A percentile compares a stretch with the other conserved stretches of the same genome.
Evolutionary conservation across 805 yeast genomes (phyloP).

Genomic region (Cyberlindnera nakhonratchasimensis): DNA sequence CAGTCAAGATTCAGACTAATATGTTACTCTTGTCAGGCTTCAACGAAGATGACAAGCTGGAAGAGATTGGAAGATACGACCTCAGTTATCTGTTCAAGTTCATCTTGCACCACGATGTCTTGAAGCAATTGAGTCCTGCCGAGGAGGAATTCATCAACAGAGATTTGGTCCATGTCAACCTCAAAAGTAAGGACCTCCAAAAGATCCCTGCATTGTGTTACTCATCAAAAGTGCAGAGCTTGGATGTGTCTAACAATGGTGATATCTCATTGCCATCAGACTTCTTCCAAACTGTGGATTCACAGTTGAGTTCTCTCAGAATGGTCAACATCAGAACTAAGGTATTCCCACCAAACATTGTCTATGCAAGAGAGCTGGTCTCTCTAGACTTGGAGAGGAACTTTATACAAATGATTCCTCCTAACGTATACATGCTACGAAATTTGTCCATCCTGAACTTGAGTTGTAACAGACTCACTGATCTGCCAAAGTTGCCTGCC

Average conservation of each 20-base stretch:
- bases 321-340: constrained; percentile 73
- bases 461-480: constrained; percentile 69
- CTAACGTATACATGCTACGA: constrained; percentile 48
- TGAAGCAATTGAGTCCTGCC: constrained; percentile 59
- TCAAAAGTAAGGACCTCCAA: constrained; percentile 69
- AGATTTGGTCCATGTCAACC: constrained; percentile 70
- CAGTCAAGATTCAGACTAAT: constrained; percentile 73
- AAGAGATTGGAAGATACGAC: constrained; percentile 80
- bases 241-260: constrained; percentile 85
- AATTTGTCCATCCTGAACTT: constrained; percentile 58
- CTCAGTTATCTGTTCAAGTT: constrained; percentile 79
- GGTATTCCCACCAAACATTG: constrained; percentile 68
- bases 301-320: constrained; percentile 61
- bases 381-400: constrained; percentile 76
- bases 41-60: constrained; percentile 68
- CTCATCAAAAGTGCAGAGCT: constrained; percentile 73
- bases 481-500: constrained; percentile 56
- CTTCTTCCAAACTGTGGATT: constrained; percentile 74
- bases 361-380: constrained; percentile 63
- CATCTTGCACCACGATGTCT: constrained; percentile 59
- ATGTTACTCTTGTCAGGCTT: constrained; percentile 75
- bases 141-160: constrained; percentile 64
- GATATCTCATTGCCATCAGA: constrained; percentile 80
- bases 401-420: constrained; percentile 61
- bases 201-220: constrained; percentile 83